Evolutionary conservation across 2,329 filamentous ascomycete species (phyloP).

Genomic region (Phialophora tarda): DNA sequence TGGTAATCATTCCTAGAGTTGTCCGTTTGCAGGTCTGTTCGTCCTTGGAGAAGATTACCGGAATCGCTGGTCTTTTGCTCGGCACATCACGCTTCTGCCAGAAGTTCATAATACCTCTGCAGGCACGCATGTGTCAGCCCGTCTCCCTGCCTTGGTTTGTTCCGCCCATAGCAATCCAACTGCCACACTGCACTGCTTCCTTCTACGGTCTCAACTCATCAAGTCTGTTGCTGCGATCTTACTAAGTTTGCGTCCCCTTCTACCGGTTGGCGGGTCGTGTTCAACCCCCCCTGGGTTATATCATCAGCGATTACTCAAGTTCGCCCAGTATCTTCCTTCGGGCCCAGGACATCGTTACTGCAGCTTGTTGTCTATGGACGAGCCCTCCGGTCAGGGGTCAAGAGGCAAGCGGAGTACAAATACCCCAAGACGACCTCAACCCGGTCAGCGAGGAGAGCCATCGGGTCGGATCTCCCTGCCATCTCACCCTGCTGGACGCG

Average conservation of each 20-base stretch:
- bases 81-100: constrained; percentile 24
- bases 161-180: constrained; percentile 13
- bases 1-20: constrained; percentile 23
- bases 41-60: constrained; percentile 23
- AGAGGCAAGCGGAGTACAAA: constrained; percentile 16
- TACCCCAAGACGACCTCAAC: constrained; percentile 20
- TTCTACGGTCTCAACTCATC: constrained; percentile 25
- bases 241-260: constrained; percentile 33
- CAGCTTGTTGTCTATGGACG: constrained; percentile 30
- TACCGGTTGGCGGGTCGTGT: constrained; percentile 22
- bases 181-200: constrained; percentile 16
- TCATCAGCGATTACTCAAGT: constrained; percentile 36
- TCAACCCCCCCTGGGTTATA: constrained; percentile 30
- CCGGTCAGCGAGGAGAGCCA: constrained; percentile 20
- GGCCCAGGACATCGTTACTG: constrained; percentile 6
- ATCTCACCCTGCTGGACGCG: constrained; percentile 20
- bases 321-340: constrained; percentile 8
- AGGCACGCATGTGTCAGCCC: constrained; percentile 32
- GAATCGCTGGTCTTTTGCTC: constrained; percentile 17
- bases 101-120: constrained; percentile 28
- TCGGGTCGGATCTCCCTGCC: constrained; percentile 17
- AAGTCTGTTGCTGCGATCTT: constrained; percentile 31
- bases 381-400: constrained; percentile 20
- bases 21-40: constrained; percentile 3
- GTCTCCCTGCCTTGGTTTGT: constrained; percentile 23